These are phyloP conservation scores for Alternaria ethzedia DNA, from an alignment of 2,329 filamentous ascomycete species.

Conservation along the genomic window DNA sequence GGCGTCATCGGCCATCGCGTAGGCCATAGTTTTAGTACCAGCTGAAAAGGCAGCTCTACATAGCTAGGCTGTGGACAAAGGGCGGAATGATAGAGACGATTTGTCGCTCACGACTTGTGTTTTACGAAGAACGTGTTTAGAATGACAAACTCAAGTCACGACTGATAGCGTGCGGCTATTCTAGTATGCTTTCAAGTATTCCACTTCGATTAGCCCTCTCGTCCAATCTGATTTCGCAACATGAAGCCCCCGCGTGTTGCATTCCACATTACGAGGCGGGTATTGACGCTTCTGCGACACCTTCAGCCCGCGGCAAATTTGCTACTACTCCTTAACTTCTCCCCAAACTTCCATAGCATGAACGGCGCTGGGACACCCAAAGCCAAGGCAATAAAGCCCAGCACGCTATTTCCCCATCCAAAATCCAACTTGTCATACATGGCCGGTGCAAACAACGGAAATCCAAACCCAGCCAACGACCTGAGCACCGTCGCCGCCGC, in stretches of 20 bases:
- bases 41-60: neutral
- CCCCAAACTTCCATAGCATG: slow-evolving; percentile 59
- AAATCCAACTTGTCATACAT: slow-evolving; percentile 50
- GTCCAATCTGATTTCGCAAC: neutral
- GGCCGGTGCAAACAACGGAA: slow-evolving; percentile 53
- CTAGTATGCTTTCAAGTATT: neutral
- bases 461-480: slow-evolving; percentile 52
- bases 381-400: slow-evolving; percentile 46
- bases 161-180: neutral
- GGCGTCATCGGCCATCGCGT: neutral
- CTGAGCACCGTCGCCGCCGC: slow-evolving; percentile 54
- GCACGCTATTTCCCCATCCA: slow-evolving; percentile 52
- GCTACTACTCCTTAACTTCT: slow-evolving; percentile 54
- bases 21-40: neutral
- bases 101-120: neutral
- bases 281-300: neutral
- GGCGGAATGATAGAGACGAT: neutral
- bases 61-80: neutral
- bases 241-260: neutral
- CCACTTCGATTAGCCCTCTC: neutral
- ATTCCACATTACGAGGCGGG: neutral
- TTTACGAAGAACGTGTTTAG: neutral
- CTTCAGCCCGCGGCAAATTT: slow-evolving; percentile 54
- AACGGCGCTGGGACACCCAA: slow-evolving; percentile 57
- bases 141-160: neutral